Percentiles rank a stretch among this genome's conserved stretches.
phyloP scores from a whole-genome alignment of 306 rosid genomes.

The Cotoneaster glaucophyllus region DNA sequence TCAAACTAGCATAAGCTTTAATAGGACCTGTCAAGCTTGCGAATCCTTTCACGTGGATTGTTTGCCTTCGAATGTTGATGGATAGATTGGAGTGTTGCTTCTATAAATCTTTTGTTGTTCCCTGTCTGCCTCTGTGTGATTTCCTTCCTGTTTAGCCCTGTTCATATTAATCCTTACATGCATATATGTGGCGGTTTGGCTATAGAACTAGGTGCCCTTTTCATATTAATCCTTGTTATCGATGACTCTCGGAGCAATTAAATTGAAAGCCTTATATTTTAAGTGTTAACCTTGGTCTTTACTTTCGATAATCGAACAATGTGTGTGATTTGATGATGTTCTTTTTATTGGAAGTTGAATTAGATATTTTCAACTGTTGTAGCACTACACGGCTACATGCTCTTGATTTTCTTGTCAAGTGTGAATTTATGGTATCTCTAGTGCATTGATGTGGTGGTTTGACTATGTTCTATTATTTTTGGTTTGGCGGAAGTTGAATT shows the following conservation, averaged over 20 bases:
- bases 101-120: background rate
- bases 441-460: background rate
- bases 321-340: too few relatives aligned
- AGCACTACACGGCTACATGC: too few relatives aligned
- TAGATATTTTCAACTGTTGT: too few relatives aligned
- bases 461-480: background rate
- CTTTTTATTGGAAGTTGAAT: too few relatives aligned
- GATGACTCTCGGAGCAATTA: conserved; percentile 1
- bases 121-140: background rate
- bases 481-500: background rate
- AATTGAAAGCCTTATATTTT: conserved; percentile 5
- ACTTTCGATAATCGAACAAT: background rate
- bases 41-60: background rate
- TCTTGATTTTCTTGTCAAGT: too few relatives aligned
- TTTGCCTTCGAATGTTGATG: background rate
- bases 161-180: too few relatives aligned
- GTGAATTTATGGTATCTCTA: background rate
- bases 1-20: background rate
- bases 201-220: conserved; percentile 3
- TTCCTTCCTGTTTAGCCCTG: background rate
- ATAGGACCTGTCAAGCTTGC: background rate
- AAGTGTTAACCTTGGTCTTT: background rate
- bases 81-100: background rate
- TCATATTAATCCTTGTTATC: background rate
- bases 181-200: conserved; percentile 21